Base-by-base conservation (phyloP, 2,329 filamentous ascomycete genomes). In the Colletotrichum plurivorum region DNA sequence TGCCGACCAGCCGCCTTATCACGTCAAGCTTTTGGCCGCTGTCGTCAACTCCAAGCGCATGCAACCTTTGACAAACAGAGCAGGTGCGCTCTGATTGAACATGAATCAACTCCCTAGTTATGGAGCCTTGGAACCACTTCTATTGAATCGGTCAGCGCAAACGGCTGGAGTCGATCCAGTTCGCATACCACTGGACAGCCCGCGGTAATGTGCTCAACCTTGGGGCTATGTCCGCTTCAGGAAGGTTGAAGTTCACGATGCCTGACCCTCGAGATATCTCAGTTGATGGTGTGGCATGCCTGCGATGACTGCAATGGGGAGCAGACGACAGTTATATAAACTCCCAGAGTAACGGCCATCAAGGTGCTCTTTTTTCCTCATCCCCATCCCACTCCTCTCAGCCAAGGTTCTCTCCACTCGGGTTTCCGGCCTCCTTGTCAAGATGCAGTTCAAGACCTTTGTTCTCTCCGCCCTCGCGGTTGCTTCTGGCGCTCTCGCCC, bases 381-480 rank as follows among this genome's bases (percentile, higher is more conserved):
- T 66, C 51, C 55, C 49, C 59, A 62, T 62, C 49, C 51, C 59
- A 46, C 46, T 62, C 59, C 18, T 57, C 62, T 49, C 36, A 49
- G 61, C 13, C 49, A 58, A 69, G 55, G 18, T 56, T 64, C 52
- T 36, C 55, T 39, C 58, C 41, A 56, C 27, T 56, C 66, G 56
- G 55, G 62, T 69, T 43, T 46, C 49, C 55, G 49, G 62, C 55
- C 49, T 39, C 49, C n/a, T 20, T 36, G 36, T 41, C 46, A 63
- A 48, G 15, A 70, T 70, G 67, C 67, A 67, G 39, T 49, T 70
- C 67, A 70, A 68, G 63, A 54, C 27, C 48, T 55, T 70, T 13
- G 18, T 70, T 49, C 55, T 70, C 43, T 68, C 67, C 45, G 67
- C 63, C 46, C 63, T 70, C 31, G 63, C 46, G 63, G 67, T 51